A percentile compares a stretch with the other conserved stretches of the same genome.
These are phyloP conservation scores for Picea glauca DNA, from an alignment of 75 land plant species.

Conservation along the genomic window DNA sequence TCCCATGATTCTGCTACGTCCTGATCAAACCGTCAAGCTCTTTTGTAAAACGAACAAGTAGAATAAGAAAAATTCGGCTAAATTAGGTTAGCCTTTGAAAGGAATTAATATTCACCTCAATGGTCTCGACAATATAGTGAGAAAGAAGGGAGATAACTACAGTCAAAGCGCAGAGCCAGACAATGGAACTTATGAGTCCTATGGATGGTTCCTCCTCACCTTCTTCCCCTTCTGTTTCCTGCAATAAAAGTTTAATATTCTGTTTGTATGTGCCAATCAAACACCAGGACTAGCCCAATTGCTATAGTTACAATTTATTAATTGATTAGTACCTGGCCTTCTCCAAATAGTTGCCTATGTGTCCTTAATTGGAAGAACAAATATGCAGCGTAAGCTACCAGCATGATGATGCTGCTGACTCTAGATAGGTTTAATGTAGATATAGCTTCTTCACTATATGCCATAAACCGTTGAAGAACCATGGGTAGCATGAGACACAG, in stretches of 20 bases:
- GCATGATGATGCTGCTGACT: conserved; percentile 55
- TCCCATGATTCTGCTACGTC: conserved; percentile 84
- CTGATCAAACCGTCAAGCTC: conserved; percentile 14
- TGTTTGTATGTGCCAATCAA: not conserved
- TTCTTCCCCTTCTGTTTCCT: conserved; percentile 25
- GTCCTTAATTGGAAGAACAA: conserved; percentile 61
- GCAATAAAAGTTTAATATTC: not conserved
- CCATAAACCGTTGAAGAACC: conserved; percentile 27
- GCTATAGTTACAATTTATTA: too few species aligned
- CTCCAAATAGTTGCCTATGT: conserved; percentile 49
- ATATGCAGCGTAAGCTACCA: conserved; percentile 49
- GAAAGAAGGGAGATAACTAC: conserved; percentile 76
- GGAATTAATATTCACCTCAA: conserved; percentile 58
- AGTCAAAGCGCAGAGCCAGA: conserved; percentile 77
- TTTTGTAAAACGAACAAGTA: too few species aligned
- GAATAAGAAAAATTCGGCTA: too few species aligned
- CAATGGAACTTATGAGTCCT: conserved; percentile 62
- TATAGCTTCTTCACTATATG: not conserved
- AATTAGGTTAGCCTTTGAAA: too few species aligned
- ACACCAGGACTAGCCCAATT: too few species aligned
- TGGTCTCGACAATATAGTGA: conserved; percentile 72
- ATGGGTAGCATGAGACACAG: conserved; percentile 52
- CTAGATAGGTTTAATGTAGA: conserved; percentile 40
- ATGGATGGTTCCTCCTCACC: conserved; percentile 54
- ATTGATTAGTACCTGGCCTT: conserved; percentile 1